These are phyloP conservation scores for Lentinula novae-zelandiae DNA, from an alignment of 1,284 basidiomycete genomes.

Conservation along the genomic window DNA sequence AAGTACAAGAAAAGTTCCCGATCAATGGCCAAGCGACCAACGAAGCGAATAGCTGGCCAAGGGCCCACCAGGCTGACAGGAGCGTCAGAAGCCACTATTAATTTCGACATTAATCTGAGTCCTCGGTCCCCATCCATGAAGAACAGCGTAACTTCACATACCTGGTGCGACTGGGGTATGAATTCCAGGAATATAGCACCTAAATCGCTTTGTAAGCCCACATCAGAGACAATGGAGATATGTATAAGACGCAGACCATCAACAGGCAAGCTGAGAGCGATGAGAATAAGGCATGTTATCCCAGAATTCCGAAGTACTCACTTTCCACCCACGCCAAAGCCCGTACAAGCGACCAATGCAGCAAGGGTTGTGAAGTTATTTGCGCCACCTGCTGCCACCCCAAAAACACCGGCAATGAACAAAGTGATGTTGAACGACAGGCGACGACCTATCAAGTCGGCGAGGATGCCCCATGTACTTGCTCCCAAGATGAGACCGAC, in stretches of 20 bases:
- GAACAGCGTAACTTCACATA: conserved; percentile 13
- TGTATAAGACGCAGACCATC: conserved; percentile 34
- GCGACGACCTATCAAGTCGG: conserved; percentile 47
- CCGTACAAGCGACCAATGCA: conserved; percentile 46
- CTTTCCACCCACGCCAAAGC: conserved; percentile 60
- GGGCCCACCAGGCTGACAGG: conserved; percentile 62
- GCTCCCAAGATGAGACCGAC: conserved; percentile 58
- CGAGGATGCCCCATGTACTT: conserved; percentile 45
- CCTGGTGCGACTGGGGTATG: conserved; percentile 48
- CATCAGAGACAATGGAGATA: not conserved
- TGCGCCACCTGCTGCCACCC: conserved; percentile 52
- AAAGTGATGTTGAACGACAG: conserved; percentile 60
- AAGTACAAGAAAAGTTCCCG: conserved; percentile 42
- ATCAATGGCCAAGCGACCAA: conserved; percentile 50
- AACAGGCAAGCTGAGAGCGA: conserved; percentile 39
- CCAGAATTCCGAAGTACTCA: conserved; percentile 21
- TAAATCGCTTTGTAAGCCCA: conserved; percentile 14
- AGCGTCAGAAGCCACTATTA: conserved; percentile 59
- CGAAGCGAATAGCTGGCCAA: conserved; percentile 54
- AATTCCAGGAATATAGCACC: conserved; percentile 56
- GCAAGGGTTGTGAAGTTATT: conserved; percentile 49
- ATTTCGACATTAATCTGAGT: no score
- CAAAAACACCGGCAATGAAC: conserved; percentile 49
- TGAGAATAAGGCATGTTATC: not conserved
- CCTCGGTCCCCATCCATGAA: no score